These are phyloP conservation scores for Microdochium bolleyi DNA, from an alignment of 2,329 filamentous ascomycete genomes.

Conservation along the genomic window DNA sequence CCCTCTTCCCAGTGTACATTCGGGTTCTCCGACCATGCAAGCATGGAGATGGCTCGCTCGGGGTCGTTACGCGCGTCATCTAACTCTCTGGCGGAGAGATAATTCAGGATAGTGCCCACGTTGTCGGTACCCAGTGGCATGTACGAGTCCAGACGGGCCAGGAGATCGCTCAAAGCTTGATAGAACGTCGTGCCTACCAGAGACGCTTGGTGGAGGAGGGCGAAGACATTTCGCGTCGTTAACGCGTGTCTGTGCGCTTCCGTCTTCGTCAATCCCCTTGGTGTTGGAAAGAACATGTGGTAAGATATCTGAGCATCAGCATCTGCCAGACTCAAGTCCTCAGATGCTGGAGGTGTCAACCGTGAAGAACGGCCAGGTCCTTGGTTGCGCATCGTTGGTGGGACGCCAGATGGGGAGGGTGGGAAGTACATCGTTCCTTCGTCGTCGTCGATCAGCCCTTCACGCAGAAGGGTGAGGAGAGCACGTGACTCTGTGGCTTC, in stretches of 20 bases:
- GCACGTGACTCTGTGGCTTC: conserved; percentile 48
- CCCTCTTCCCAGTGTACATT: conserved; percentile 57
- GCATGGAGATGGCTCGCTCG: conserved; percentile 49
- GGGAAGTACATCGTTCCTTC: conserved; percentile 25
- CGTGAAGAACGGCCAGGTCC: conserved; percentile 22
- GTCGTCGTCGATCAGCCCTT: conserved; percentile 43
- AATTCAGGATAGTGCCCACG: conserved; percentile 51
- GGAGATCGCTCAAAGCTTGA: conserved; percentile 56
- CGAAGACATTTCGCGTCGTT: conserved; percentile 63
- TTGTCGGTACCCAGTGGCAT: conserved; percentile 49
- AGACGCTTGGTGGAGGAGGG: conserved; percentile 54
- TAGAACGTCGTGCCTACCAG: conserved; percentile 57
- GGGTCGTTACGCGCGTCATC: conserved; percentile 57
- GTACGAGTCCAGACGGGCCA: conserved; percentile 50
- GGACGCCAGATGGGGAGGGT: conserved; percentile 31
- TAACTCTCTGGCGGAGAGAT: conserved; percentile 49
- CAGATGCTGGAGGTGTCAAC: conserved; percentile 35
- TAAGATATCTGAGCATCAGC: conserved; percentile 49
- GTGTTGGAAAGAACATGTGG: conserved; percentile 56
- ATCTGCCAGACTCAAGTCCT: conserved; percentile 31
- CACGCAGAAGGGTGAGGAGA: conserved; percentile 43
- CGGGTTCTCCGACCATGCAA: conserved; percentile 59
- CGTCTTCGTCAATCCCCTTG: conserved; percentile 34
- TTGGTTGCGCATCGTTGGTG: conserved; percentile 27
- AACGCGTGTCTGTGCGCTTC: conserved; percentile 51